phyloP scores from a whole-genome alignment of 2,329 filamentous ascomycete genomes.

The Aspergillus sp. region DNA sequence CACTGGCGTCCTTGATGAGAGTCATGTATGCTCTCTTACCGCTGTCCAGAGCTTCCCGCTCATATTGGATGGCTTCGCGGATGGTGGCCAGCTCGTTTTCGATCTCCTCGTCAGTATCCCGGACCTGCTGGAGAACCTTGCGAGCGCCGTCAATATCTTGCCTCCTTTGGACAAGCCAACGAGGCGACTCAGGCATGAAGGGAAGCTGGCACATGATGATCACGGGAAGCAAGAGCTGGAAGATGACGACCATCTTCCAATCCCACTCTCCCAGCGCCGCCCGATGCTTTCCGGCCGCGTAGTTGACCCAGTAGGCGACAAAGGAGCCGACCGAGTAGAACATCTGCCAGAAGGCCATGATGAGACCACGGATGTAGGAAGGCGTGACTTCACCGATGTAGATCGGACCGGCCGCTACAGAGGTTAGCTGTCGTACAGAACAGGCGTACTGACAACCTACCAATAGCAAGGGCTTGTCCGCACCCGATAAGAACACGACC shows the following conservation, averaged over 20 bases:
- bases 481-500: conserved; percentile 47
- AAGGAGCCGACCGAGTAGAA: conserved; percentile 67
- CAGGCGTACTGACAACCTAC: neutral
- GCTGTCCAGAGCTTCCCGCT: conserved; percentile 65
- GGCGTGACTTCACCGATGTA: conserved; percentile 70
- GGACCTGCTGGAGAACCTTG: conserved; percentile 56
- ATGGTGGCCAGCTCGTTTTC: conserved; percentile 66
- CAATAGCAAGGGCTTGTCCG: neutral
- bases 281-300: conserved; percentile 58
- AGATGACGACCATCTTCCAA: conserved; percentile 71
- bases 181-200: conserved; percentile 66
- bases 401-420: conserved; percentile 61
- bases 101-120: conserved; percentile 64
- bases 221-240: conserved; percentile 66
- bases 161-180: conserved; percentile 63
- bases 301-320: conserved; percentile 67
- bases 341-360: conserved; percentile 70
- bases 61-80: conserved; percentile 67
- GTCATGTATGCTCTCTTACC: conserved; percentile 54
- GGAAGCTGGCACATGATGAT: conserved; percentile 63
- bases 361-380: conserved; percentile 62
- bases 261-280: conserved; percentile 65
- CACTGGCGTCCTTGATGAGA: conserved; percentile 67
- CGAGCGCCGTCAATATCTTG: conserved; percentile 62
- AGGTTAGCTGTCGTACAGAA: neutral